Conservation (phyloP, 768 basidiomycete genomes). For the Collybia sordida region DNA sequence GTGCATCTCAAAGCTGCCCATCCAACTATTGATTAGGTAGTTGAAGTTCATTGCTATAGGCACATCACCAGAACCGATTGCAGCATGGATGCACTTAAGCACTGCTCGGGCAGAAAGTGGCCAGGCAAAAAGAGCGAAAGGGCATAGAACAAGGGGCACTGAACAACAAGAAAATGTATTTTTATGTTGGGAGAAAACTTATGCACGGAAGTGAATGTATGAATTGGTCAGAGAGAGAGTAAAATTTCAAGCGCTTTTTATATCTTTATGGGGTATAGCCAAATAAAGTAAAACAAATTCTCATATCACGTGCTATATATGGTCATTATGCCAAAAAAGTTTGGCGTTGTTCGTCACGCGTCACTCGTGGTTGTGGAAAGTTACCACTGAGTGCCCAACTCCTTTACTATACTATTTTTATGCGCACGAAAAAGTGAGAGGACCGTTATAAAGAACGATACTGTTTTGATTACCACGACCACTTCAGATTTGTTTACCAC, state of each 20-base stretch:
- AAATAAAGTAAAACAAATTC: not conserved
- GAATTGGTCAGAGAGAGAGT: too few species aligned
- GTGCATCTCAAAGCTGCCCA: conserved; percentile 41
- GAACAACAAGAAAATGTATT: too few species aligned
- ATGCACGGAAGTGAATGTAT: not conserved
- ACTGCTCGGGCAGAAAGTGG: conserved; percentile 82
- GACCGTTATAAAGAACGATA: too few species aligned
- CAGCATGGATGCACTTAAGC: conserved; percentile 55
- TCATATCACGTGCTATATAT: not conserved
- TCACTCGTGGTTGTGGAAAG: too few species aligned
- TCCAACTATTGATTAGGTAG: conserved; percentile 57
- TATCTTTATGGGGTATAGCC: too few species aligned
- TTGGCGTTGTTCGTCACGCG: too few species aligned
- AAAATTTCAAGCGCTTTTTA: too few species aligned
- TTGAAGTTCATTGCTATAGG: conserved; percentile 53
- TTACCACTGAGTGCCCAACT: too few species aligned
- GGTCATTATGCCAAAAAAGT: too few species aligned
- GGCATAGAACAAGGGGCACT: conserved; percentile 1
- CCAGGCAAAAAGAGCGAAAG: conserved; percentile 27
- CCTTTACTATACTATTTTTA: too few species aligned
- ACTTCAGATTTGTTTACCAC: not conserved
- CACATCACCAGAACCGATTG: conserved; percentile 79
- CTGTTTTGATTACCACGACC: not conserved
- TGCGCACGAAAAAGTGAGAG: too few species aligned
- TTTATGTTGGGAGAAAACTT: not conserved